Evolutionary conservation across 106 monocot species (phyloP).

Genomic region (Narthecium ossifragum): DNA sequence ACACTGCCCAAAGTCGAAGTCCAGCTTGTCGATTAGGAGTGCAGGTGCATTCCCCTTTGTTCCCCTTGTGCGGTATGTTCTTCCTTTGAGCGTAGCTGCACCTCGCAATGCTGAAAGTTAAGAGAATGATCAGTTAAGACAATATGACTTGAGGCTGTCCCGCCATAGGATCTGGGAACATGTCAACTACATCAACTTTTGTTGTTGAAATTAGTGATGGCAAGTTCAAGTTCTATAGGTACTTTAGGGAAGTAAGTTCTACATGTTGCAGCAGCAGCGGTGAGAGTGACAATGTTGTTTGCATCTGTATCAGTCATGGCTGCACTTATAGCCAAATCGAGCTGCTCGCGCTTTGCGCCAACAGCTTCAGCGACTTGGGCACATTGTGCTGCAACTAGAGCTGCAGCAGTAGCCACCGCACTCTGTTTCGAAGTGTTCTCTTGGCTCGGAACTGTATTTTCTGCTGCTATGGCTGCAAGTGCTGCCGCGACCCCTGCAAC

Average conservation of each 20-base stretch:
- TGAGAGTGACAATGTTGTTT: constrained; percentile 54
- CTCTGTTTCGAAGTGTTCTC: constrained; percentile 33
- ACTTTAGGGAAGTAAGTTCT: constrained; percentile 8
- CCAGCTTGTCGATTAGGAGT: constrained; percentile 27
- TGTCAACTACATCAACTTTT: too few species aligned
- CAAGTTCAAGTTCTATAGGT: too few species aligned
- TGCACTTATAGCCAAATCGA: constrained; percentile 40
- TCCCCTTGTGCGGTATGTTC: constrained; percentile 16
- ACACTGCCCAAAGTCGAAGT: constrained; percentile 35
- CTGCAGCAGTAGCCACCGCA: constrained; percentile 68
- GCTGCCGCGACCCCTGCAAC: constrained; percentile 69
- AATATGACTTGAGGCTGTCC: too few species aligned
- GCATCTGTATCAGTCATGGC: constrained; percentile 50
- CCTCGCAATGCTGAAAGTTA: constrained; percentile 59
- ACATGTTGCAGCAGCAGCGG: constrained; percentile 90
- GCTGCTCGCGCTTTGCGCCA: constrained; percentile 52
- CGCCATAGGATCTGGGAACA: too few species aligned
- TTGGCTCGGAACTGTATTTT: constrained; percentile 19
- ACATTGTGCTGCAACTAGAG: constrained; percentile 68
- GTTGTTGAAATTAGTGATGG: too few species aligned
- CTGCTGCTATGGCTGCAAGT: constrained; percentile 65
- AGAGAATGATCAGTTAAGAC: too few species aligned
- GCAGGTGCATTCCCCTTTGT: constrained; percentile 9
- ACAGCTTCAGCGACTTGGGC: constrained; percentile 51
- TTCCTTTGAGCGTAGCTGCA: constrained; percentile 55